Percentiles rank a stretch among this genome's conserved stretches.
These are phyloP conservation scores for Gaertneriomyces semiglobifer DNA, from an alignment of 192 early-diverging fungal genomes.

Conservation along the genomic window DNA sequence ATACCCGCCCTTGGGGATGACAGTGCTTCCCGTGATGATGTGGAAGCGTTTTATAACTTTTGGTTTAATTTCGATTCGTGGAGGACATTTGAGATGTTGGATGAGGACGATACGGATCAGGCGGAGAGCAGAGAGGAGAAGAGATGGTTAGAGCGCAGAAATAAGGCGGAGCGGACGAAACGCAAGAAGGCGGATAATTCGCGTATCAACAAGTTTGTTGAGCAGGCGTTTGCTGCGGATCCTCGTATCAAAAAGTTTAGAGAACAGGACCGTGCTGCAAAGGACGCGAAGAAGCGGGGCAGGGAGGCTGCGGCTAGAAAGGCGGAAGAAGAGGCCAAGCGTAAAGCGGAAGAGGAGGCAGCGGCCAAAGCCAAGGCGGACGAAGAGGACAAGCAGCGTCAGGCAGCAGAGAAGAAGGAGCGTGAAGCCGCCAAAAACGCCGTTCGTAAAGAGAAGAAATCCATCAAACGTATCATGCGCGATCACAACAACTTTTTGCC, in stretches of 20 bases:
- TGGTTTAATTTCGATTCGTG: slow-evolving; percentile 91
- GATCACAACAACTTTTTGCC: slow-evolving; percentile 76
- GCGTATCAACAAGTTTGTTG: slow-evolving; percentile 80
- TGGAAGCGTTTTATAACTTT: slow-evolving; percentile 71
- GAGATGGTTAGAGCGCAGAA: slow-evolving; percentile 92
- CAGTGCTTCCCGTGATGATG: slow-evolving; percentile 59
- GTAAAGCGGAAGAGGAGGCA: slow-evolving; percentile 58
- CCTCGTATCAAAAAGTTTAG: slow-evolving; percentile 88
- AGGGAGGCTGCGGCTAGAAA: slow-evolving; percentile 66
- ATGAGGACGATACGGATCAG: slow-evolving; percentile 92
- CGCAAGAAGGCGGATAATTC: slow-evolving; percentile 97
- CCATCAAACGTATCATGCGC: slow-evolving; percentile 63
- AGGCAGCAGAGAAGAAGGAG: slow-evolving; percentile 58
- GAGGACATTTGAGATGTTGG: slow-evolving; percentile 95
- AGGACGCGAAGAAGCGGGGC: slow-evolving; percentile 87
- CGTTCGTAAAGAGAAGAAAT: slow-evolving; percentile 89
- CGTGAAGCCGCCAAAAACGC: slow-evolving; percentile 84
- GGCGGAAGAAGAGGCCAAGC: slow-evolving; percentile 45
- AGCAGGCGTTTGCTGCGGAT: slow-evolving; percentile 77
- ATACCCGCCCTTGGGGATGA: slow-evolving; percentile 77
- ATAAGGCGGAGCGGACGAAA: slow-evolving; percentile 84
- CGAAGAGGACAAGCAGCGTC: slow-evolving; percentile 61
- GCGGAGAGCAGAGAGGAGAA: slow-evolving; percentile 94
- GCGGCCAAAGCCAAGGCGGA: slow-evolving; percentile 55
- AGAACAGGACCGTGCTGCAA: slow-evolving; percentile 84